These are phyloP conservation scores for Nothophytophthora sp. DNA, from an alignment of 352 stramenopile genomes.

Conservation along the genomic window DNA sequence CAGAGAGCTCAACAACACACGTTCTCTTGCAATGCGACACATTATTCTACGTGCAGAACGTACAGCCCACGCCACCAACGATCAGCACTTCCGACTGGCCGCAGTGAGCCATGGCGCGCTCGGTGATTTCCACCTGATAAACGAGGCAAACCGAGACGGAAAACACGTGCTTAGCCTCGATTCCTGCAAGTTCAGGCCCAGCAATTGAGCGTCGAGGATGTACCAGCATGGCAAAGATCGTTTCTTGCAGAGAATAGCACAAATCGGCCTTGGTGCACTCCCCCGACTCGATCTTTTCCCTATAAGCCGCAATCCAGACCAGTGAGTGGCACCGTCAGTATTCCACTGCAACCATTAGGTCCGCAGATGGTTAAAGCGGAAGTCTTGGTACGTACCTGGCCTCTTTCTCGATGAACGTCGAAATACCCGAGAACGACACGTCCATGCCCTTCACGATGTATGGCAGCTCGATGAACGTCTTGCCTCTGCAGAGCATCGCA, in stretches of 20 bases:
- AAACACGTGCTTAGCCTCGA: not conserved
- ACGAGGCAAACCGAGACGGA: not conserved
- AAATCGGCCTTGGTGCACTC: constrained; percentile 96
- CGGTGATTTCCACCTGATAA: constrained; percentile 97
- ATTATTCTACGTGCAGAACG: constrained; percentile 35
- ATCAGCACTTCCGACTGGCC: constrained; percentile 97
- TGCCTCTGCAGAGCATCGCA: too few relatives aligned
- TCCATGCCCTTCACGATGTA: constrained; percentile 99
- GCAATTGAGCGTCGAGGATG: too few relatives aligned
- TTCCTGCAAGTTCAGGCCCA: too few relatives aligned
- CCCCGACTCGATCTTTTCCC: constrained; percentile 77
- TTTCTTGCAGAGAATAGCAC: constrained; percentile 99
- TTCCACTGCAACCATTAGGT: not conserved
- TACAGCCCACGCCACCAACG: constrained; percentile 99
- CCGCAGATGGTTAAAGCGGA: not conserved
- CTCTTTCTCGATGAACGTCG: constrained; percentile 96
- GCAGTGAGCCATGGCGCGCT: constrained; percentile 99
- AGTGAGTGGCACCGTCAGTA: too few relatives aligned
- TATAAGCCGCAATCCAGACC: constrained; percentile 15
- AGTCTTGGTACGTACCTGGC: constrained; percentile 53
- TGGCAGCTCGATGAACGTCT: constrained; percentile 95
- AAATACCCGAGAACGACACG: constrained; percentile 98
- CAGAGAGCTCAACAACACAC: not conserved
- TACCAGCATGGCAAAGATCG: constrained; percentile 99
- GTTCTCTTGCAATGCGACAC: not conserved